Evolutionary conservation across 2,329 filamentous ascomycete species (phyloP).

Genomic region (Cladorrhinum sp.): DNA sequence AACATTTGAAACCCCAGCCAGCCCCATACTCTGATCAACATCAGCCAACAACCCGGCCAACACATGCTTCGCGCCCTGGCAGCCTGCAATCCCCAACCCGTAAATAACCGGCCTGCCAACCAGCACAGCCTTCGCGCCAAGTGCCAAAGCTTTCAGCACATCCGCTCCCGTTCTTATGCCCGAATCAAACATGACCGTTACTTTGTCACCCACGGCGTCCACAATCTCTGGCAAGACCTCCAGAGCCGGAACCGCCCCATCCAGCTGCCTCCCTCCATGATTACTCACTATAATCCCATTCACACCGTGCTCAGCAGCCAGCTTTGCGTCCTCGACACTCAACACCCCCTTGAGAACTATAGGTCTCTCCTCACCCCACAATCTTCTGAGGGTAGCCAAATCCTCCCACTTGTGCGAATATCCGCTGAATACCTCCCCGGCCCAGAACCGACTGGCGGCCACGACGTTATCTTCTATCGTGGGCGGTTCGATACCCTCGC

Average conservation of each 20-base stretch:
- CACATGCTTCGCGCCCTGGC: conserved; percentile 52
- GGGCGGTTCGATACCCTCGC: conserved; percentile 39
- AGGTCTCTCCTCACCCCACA: conserved; percentile 55
- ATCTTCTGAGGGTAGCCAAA: conserved; percentile 52
- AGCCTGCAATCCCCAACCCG: conserved; percentile 53
- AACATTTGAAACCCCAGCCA: conserved; percentile 48
- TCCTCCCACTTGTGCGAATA: conserved; percentile 59
- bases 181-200: conserved; percentile 62
- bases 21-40: conserved; percentile 54
- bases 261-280: conserved; percentile 56
- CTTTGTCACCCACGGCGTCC: conserved; percentile 56
- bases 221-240: conserved; percentile 60
- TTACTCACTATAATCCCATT: conserved; percentile 56
- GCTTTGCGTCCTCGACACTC: conserved; percentile 46
- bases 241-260: conserved; percentile 52
- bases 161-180: conserved; percentile 55
- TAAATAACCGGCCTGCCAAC: conserved; percentile 58
- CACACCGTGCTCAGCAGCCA: conserved; percentile 43
- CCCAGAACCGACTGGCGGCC: conserved; percentile 53
- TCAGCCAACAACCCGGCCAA: conserved; percentile 50
- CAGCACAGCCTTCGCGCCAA: conserved; percentile 56
- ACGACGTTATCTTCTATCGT: conserved; percentile 47
- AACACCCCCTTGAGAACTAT: conserved; percentile 62
- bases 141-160: conserved; percentile 54
- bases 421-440: conserved; percentile 50